Conservation (phyloP, 2,329 filamentous ascomycete species). For the Aspergillus pseudoglaucus region DNA sequence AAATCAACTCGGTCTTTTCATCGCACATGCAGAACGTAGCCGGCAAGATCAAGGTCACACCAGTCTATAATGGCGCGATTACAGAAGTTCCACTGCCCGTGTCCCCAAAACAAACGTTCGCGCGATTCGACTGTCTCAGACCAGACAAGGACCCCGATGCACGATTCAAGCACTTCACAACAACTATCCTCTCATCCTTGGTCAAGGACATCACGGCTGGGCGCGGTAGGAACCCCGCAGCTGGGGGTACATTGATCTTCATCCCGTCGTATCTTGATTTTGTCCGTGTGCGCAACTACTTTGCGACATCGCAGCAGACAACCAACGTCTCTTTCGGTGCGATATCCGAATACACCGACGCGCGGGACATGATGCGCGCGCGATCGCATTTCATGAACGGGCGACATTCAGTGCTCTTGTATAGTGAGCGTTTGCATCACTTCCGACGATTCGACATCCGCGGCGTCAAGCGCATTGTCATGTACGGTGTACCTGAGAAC, state of each 20-base stretch:
- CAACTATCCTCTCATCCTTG: slow-evolving; percentile 69
- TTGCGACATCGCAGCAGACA: slow-evolving; percentile 61
- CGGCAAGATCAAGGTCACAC: slow-evolving; percentile 69
- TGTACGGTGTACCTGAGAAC: slow-evolving; percentile 89
- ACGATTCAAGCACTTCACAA: slow-evolving; percentile 85
- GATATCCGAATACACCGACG: slow-evolving; percentile 80
- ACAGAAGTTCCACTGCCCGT: slow-evolving; percentile 59
- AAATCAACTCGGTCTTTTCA: slow-evolving; percentile 73
- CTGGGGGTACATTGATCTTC: slow-evolving; percentile 73
- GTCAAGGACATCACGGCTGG: slow-evolving; percentile 49
- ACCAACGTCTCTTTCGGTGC: slow-evolving; percentile 65
- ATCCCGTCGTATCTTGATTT: slow-evolving; percentile 94
- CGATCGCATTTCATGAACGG: slow-evolving; percentile 82
- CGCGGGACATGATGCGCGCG: slow-evolving; percentile 72
- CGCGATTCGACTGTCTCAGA: slow-evolving; percentile 67
- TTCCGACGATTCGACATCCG: slow-evolving; percentile 80
- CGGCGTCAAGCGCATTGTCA: slow-evolving; percentile 75
- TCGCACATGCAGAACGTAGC: slow-evolving; percentile 71
- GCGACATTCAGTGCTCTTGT: slow-evolving; percentile 74
- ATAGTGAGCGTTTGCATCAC: slow-evolving; percentile 94
- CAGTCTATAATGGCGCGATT: slow-evolving; percentile 64
- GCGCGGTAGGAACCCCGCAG: slow-evolving; percentile 36
- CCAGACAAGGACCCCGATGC: slow-evolving; percentile 74
- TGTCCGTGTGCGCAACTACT: slow-evolving; percentile 85
- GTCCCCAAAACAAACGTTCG: slow-evolving; percentile 79